Conservation (phyloP, 495 filamentous ascomycete species). For the Neurospora cerealis region DNA sequence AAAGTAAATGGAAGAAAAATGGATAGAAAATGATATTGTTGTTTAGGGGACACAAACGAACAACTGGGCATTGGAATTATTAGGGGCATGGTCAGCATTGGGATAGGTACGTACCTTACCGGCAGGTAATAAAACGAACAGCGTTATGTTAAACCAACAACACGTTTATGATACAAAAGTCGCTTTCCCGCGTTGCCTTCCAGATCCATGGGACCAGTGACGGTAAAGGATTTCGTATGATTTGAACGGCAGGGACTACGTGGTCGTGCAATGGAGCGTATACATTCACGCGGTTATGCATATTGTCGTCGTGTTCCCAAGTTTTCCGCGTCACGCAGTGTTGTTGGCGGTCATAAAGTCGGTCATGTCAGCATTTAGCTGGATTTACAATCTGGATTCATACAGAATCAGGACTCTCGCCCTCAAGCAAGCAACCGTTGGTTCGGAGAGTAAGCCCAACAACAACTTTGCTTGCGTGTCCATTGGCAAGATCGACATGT, state of each 20-base stretch:
- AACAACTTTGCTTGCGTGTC: not conserved
- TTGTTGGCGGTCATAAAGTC: not conserved
- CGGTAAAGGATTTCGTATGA: not conserved
- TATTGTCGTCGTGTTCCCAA: not conserved
- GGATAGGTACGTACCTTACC: not conserved
- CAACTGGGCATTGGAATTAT: not conserved
- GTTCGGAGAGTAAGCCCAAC: not conserved
- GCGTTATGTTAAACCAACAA: not conserved
- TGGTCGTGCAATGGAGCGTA: not conserved
- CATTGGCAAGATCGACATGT: not conserved
- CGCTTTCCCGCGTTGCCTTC: not conserved
- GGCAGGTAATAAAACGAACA: not conserved
- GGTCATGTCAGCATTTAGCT: not conserved
- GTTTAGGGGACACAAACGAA: not conserved
- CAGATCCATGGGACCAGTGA: not conserved
- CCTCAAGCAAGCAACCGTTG: not conserved
- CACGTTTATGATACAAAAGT: not conserved
- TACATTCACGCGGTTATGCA: not conserved
- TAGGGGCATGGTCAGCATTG: not conserved
- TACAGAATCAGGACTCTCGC: not conserved
- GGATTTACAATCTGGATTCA: not conserved
- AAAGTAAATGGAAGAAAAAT: slow-evolving; percentile 3
- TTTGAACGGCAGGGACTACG: not conserved
- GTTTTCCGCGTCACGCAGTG: not conserved
- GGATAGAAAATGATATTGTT: not conserved